phyloP scores from a whole-genome alignment of 192 early-diverging fungal genomes.

The Linnemannia elongata region DNA sequence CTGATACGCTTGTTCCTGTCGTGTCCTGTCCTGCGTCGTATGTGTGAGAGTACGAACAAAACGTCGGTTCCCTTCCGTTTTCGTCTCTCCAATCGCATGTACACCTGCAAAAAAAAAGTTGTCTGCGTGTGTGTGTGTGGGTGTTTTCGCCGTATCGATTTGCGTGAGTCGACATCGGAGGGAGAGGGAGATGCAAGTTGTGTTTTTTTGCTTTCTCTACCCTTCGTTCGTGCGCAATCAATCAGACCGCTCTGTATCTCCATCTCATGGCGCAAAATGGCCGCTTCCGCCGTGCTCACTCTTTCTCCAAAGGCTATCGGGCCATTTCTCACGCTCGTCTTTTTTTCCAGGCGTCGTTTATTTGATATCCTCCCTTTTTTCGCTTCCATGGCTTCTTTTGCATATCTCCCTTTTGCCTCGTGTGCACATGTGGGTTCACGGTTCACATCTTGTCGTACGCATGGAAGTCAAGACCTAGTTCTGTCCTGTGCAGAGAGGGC shows the following conservation, averaged over 20 bases:
- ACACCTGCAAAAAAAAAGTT: background rate
- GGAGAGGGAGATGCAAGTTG: background rate
- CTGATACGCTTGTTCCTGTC: background rate
- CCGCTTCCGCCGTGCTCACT: background rate
- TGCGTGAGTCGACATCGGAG: background rate
- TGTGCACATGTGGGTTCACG: conserved; percentile 7
- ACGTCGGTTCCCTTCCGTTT: background rate
- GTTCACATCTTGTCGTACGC: background rate
- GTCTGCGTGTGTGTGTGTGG: background rate
- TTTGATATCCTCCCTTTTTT: background rate
- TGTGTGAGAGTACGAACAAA: background rate
- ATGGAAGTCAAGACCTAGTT: background rate
- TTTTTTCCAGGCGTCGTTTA: conserved; percentile 1
- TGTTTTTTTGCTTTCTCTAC: background rate
- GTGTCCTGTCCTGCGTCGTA: background rate
- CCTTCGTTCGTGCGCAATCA: background rate
- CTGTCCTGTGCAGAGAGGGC: conserved; percentile 1
- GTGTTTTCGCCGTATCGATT: background rate
- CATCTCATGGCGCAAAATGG: conserved; percentile 6
- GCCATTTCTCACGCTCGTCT: conserved; percentile 13
- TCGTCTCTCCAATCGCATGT: background rate
- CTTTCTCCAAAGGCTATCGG: background rate
- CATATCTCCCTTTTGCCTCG: background rate
- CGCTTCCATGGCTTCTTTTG: background rate
- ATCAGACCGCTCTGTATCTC: conserved; percentile 1